Base-by-base conservation (phyloP, 2,329 filamentous ascomycete genomes). In the Aspergillus sp. region DNA sequence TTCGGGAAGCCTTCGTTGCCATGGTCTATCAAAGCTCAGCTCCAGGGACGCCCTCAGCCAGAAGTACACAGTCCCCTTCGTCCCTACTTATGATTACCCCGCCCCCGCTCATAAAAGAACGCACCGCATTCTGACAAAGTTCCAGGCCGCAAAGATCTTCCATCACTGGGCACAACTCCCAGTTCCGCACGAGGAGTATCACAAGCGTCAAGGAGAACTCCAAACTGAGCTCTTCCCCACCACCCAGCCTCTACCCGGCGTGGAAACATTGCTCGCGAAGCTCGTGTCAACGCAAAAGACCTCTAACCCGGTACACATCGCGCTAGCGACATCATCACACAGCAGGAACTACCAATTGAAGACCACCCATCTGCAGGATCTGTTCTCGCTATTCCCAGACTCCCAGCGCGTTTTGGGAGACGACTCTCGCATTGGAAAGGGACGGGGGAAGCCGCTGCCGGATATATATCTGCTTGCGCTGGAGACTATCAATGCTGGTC, bases 391-490 rank as follows among this genome's bases (percentile, higher is more conserved):
- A 22, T 96, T 97, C 69, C 83, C 86, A 33, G 71, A 80, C 1
- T 76, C 87, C n/a, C 86, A 90, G 57, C 85, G 87, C 47, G 88
- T 99, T 0, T 78, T 96, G 1, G 95, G 95, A 11, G 95, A 99
- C 70, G 93, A 99, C 72, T 70, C 80, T 6, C 83, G 95, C 51
- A 90, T 99, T 64, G 79, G 83, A 0, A 75, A 82, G 3, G 93
- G 93, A 0, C 80, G 91, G n/a, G 95, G 95, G 12, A 99, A 99
- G 77, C 95, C 95, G 0, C 83, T 93, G 33, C 95, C 93, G 0
- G 93, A 99, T 75, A 99, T 99, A 65, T 98, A 96, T 75, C 78
- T 96, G 8, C 80, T 98, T 1, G 93, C 95, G 0, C 79, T 99
- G 55, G 81, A 89, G 74, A 90, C 87, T 3, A 88, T 99, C 72